Evolutionary conservation across 177 flowering plant genomes (phyloP).

Genomic region (Vitis hybrid): DNA sequence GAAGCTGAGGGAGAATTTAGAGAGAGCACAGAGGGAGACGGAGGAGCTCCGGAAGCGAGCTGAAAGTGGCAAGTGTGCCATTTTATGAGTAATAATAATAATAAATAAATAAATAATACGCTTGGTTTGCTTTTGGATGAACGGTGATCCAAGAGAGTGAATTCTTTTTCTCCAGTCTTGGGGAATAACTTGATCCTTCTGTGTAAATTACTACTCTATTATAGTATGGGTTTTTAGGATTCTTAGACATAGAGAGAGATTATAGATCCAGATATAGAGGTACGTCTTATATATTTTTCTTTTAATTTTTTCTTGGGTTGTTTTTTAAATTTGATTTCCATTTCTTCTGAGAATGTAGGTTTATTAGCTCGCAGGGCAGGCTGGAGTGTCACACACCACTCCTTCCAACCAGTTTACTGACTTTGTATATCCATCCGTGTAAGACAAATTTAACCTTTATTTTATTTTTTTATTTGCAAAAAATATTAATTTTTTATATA

Average conservation of each 20-base stretch:
- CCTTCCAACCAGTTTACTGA: background rate
- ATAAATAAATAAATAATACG: background rate
- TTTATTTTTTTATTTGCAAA: background rate
- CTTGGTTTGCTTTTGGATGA: too few species aligned
- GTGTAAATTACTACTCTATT: too few species aligned
- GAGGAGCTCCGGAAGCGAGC: slow-evolving; percentile 63
- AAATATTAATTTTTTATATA: background rate
- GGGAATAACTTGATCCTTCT: background rate
- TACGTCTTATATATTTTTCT: too few species aligned
- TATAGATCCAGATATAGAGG: too few species aligned
- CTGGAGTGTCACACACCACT: too few species aligned
- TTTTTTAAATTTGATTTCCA: too few species aligned
- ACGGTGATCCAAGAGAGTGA: too few species aligned
- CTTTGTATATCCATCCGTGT: background rate
- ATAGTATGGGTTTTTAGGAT: too few species aligned
- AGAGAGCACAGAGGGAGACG: slow-evolving; percentile 65
- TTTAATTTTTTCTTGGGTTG: too few species aligned
- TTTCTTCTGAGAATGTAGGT: too few species aligned
- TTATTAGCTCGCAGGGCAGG: too few species aligned
- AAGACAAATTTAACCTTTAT: background rate
- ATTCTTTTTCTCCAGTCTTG: background rate
- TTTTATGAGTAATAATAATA: slow-evolving; percentile 36
- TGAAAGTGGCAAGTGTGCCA: slow-evolving; percentile 46
- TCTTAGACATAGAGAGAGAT: too few species aligned
- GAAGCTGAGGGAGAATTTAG: slow-evolving; percentile 61